A percentile compares a stretch with the other conserved stretches of the same genome.
Evolutionary conservation across 306 rosid genomes (phyloP).

Genomic region (Crataegus laevigata): DNA sequence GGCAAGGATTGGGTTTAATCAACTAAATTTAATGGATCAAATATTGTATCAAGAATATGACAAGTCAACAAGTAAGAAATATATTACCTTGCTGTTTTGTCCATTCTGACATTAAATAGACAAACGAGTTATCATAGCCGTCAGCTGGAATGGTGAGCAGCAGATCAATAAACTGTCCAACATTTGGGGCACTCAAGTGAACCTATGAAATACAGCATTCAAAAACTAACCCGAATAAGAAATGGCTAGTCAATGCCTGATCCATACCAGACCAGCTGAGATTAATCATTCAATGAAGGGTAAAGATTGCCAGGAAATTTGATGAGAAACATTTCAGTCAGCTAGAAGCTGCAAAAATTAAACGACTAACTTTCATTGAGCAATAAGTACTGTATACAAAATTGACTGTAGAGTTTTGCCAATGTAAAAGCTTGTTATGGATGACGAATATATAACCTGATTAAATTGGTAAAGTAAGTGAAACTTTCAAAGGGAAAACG

Average conservation of each 20-base stretch:
- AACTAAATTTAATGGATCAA: background rate
- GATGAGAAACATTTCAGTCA: background rate
- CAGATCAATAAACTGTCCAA: conserved; percentile 78
- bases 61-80: background rate
- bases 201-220: conserved; percentile 38
- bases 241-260: background rate
- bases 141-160: conserved; percentile 68
- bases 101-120: conserved; percentile 90
- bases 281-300: conserved; percentile 2
- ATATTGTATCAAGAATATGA: background rate
- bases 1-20: background rate
- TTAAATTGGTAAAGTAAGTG: background rate
- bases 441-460: background rate
- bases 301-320: background rate
- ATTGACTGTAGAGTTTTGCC: background rate
- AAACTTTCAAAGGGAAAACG: background rate
- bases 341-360: background rate
- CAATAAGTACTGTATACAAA: background rate
- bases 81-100: conserved; percentile 75
- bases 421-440: background rate
- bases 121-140: conserved; percentile 61
- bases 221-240: background rate
- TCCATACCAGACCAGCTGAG: conserved; percentile 1
- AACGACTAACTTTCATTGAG: background rate
- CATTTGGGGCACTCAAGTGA: conserved; percentile 85